Conservation (phyloP, 805 yeast species). For the Yarrowia sp. region DNA sequence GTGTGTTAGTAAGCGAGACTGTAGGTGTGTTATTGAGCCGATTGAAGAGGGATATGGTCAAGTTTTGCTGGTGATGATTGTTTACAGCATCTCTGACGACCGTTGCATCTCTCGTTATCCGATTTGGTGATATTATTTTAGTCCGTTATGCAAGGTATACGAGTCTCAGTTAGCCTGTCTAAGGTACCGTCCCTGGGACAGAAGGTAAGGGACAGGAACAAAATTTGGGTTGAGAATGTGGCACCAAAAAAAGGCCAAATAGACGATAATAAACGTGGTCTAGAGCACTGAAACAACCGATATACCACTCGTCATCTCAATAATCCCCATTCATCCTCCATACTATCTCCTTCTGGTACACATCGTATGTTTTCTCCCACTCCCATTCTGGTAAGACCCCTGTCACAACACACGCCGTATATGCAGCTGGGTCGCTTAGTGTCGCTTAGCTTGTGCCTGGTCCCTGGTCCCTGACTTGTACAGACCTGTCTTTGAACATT, state of each 20-base stretch:
- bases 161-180: conserved; percentile 7
- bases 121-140: background rate
- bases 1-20: no score
- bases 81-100: no score
- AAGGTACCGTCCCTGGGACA: background rate
- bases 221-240: background rate
- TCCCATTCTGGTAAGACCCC: background rate
- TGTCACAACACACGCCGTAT: background rate
- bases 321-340: no score
- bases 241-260: no score
- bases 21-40: no score
- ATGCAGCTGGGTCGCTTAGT: background rate
- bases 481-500: background rate
- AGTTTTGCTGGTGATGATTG: no score
- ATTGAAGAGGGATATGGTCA: no score
- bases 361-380: no score
- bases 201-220: background rate
- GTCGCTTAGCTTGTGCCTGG: background rate
- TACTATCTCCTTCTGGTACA: no score
- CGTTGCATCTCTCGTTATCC: background rate
- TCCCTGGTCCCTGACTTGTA: conserved; percentile 20
- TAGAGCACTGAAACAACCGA: no score
- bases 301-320: no score
- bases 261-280: no score
- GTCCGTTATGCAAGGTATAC: conserved; percentile 20